A percentile compares a stretch with the other conserved stretches of the same genome.
Conservation (phyloP, 2,329 filamentous ascomycete genomes). For the Colletotrichum graminicola region DNA sequence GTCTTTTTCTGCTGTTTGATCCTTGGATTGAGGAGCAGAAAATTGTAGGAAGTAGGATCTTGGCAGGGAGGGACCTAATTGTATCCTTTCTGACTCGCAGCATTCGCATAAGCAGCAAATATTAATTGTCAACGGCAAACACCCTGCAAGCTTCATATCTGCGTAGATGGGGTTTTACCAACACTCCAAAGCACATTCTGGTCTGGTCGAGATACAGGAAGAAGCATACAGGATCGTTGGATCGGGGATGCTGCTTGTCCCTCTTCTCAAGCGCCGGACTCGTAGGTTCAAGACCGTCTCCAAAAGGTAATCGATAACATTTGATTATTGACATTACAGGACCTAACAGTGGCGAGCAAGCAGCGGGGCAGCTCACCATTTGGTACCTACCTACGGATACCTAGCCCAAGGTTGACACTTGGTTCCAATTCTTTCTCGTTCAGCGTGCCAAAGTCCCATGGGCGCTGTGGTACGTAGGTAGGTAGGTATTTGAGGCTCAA, state of each 20-base stretch:
- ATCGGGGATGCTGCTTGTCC: neutral
- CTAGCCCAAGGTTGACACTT: neutral
- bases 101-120: conserved; percentile 3
- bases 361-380: neutral
- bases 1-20: neutral
- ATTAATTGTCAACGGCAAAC: neutral
- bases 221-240: neutral
- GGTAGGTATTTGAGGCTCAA: conserved; percentile 11
- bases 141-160: neutral
- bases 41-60: neutral
- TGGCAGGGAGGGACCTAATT: neutral
- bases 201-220: neutral
- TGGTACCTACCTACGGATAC: too few relatives aligned
- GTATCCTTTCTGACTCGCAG: neutral
- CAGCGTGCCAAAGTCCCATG: neutral
- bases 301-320: too few relatives aligned
- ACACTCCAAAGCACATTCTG: neutral
- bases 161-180: neutral
- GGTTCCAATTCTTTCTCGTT: neutral
- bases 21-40: neutral
- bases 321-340: neutral
- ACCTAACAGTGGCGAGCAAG: neutral
- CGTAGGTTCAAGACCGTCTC: neutral
- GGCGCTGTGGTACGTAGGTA: neutral
- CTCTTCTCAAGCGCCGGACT: neutral